Conservation (phyloP, 441 rosid genomes). For the Pelargonium myrrhifolium region DNA sequence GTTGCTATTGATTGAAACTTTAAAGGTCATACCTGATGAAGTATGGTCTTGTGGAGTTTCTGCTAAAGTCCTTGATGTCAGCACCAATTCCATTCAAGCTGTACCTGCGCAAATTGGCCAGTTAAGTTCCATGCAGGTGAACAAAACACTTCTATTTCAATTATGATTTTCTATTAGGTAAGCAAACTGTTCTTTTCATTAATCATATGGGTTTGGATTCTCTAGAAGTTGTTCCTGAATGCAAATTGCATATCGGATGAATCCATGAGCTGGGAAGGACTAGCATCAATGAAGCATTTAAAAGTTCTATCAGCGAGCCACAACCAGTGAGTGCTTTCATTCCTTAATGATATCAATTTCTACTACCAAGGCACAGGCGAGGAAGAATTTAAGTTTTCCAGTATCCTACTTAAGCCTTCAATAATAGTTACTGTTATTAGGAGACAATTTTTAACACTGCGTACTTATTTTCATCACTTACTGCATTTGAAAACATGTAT, state of each 20-base stretch:
- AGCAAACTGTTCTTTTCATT: not conserved
- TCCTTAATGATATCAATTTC: not conserved
- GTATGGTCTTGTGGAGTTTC: slow-evolving; percentile 61
- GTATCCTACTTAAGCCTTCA: not conserved
- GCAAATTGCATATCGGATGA: slow-evolving; percentile 58
- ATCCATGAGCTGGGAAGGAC: slow-evolving; percentile 63
- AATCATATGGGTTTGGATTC: slow-evolving; percentile 1
- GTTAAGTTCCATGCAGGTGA: slow-evolving; percentile 51
- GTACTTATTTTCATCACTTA: not conserved
- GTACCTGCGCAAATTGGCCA: slow-evolving; percentile 46
- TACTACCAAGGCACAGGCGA: not conserved
- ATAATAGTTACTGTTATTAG: not conserved
- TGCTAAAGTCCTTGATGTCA: slow-evolving; percentile 54
- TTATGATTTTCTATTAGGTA: slow-evolving; percentile 13
- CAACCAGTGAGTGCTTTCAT: slow-evolving; percentile 46
- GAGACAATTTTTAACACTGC: not conserved
- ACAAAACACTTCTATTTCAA: slow-evolving; percentile 8
- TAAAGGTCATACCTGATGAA: slow-evolving; percentile 70
- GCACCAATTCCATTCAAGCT: slow-evolving; percentile 47
- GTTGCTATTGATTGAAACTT: slow-evolving; percentile 19
- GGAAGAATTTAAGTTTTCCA: not conserved
- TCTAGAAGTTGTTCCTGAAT: slow-evolving; percentile 57
- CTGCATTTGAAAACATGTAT: not conserved
- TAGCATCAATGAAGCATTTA: slow-evolving; percentile 44
- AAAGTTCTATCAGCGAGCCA: slow-evolving; percentile 50